These are phyloP conservation scores for Plantago major DNA, from an alignment of 257 asterid genomes.

Conservation along the genomic window DNA sequence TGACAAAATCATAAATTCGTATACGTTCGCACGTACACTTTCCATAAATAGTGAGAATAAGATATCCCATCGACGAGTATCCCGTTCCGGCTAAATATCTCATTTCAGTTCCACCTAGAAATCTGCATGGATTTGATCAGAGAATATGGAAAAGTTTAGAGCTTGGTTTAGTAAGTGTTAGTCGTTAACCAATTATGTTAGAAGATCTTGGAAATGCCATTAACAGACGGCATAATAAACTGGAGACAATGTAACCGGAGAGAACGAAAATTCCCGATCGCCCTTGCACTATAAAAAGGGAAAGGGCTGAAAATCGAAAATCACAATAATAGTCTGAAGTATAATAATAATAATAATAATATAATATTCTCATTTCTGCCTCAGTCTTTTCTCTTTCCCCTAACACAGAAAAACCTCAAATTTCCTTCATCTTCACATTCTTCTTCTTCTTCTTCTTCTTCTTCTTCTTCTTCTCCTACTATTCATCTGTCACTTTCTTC, in stretches of 20 bases:
- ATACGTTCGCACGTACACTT: too few relatives aligned
- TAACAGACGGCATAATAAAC: constrained; percentile 8
- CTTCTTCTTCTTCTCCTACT: constrained; percentile 14
- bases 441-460: constrained; percentile 24
- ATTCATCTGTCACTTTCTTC: constrained; percentile 27
- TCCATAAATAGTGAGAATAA: too few relatives aligned
- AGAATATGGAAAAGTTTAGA: too few relatives aligned
- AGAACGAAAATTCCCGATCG: background rate
- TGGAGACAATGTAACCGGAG: background rate
- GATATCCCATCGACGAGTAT: too few relatives aligned
- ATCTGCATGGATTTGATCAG: too few relatives aligned
- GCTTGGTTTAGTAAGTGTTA: too few relatives aligned
- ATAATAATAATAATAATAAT: background rate
- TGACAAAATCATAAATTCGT: too few relatives aligned
- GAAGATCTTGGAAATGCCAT: background rate
- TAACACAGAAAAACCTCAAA: background rate
- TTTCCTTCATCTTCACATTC: too few relatives aligned
- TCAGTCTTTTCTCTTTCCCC: background rate
- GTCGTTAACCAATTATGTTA: too few relatives aligned
- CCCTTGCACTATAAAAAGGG: background rate
- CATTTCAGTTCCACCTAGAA: too few relatives aligned
- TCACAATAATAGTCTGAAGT: background rate
- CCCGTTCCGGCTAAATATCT: too few relatives aligned
- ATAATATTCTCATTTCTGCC: background rate
- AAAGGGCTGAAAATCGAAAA: constrained; percentile 4